Conservation (phyloP, 495 filamentous ascomycete species). For the Podospora tetraspora region DNA sequence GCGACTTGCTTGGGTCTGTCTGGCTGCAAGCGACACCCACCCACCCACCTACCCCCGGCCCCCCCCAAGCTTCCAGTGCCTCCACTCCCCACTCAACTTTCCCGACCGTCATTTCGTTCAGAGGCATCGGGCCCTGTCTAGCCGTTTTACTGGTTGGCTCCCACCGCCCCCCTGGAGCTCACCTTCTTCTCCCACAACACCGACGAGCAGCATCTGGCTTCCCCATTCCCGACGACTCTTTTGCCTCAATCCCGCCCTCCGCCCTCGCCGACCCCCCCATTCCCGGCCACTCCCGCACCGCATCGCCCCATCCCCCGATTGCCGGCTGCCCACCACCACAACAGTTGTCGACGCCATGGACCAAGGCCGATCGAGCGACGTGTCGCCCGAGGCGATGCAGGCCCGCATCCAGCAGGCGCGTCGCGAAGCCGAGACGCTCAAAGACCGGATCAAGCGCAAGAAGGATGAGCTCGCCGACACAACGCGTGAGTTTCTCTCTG, state of each 20-base stretch:
- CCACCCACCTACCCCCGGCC: background rate
- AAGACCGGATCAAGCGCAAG: conserved; percentile 98
- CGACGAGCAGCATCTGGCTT: conserved; percentile 22
- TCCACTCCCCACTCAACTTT: conserved; percentile 28
- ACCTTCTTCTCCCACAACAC: conserved; percentile 24
- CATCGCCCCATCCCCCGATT: conserved; percentile 19
- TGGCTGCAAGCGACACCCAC: conserved; percentile 1
- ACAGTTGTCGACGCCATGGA: conserved; percentile 36
- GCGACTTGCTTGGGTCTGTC: conserved; percentile 13
- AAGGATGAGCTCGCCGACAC: conserved; percentile 99
- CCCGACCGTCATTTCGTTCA: conserved; percentile 36
- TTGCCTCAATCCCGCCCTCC: conserved; percentile 25
- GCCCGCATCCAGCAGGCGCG: conserved; percentile 88
- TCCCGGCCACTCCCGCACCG: conserved; percentile 10
- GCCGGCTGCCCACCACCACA: conserved; percentile 20
- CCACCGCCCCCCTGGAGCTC: conserved; percentile 30
- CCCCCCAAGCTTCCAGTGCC: conserved; percentile 16
- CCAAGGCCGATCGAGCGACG: conserved; percentile 49
- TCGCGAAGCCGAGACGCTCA: conserved; percentile 94
- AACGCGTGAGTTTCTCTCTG: conserved; percentile 64
- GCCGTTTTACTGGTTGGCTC: conserved; percentile 33
- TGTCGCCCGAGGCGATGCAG: conserved; percentile 58
- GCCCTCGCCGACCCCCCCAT: conserved; percentile 16
- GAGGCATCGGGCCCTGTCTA: conserved; percentile 26
- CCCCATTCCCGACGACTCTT: conserved; percentile 26